Conservation (phyloP, 1,139 yeast genomes). For the Pichia sp. region DNA sequence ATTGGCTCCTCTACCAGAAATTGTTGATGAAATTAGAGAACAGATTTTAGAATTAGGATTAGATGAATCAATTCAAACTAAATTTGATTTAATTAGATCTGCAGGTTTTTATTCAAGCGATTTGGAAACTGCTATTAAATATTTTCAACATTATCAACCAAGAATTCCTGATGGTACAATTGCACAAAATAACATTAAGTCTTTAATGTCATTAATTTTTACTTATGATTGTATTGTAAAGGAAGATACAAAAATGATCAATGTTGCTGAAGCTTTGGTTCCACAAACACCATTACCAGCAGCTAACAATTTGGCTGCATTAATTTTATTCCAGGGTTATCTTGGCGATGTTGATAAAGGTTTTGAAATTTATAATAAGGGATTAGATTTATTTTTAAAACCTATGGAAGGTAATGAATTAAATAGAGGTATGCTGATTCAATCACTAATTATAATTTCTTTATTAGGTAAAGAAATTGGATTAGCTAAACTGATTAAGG, state of each 20-base stretch:
- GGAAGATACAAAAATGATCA: slow-evolving; percentile 32
- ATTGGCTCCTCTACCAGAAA: slow-evolving; percentile 11
- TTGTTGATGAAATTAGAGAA: slow-evolving; percentile 16
- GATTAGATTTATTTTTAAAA: slow-evolving; percentile 23
- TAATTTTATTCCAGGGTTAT: slow-evolving; percentile 43
- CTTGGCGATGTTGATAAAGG: slow-evolving; percentile 39
- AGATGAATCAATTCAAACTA: slow-evolving; percentile 16
- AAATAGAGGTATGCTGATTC: slow-evolving; percentile 45
- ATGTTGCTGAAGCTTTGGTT: slow-evolving; percentile 43
- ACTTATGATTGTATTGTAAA: slow-evolving; percentile 39
- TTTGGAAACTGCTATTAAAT: slow-evolving; percentile 35
- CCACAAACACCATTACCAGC: slow-evolving; percentile 35
- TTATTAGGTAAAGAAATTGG: slow-evolving; percentile 51
- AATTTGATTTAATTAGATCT: slow-evolving; percentile 26
- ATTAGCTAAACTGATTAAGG: slow-evolving; percentile 55
- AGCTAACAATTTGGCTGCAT: slow-evolving; percentile 36
- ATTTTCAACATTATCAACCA: slow-evolving; percentile 44
- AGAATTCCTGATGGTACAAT: slow-evolving; percentile 31
- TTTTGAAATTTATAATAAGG: slow-evolving; percentile 47
- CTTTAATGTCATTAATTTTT: slow-evolving; percentile 33
- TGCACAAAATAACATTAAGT: slow-evolving; percentile 33
- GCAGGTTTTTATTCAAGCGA: slow-evolving; percentile 29
- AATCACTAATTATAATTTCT: slow-evolving; percentile 45
- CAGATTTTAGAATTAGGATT: slow-evolving; percentile 17
- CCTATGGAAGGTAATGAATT: slow-evolving; percentile 30